phyloP scores from a whole-genome alignment of 768 basidiomycete genomes.

The Rhizopogon vesiculosus region DNA sequence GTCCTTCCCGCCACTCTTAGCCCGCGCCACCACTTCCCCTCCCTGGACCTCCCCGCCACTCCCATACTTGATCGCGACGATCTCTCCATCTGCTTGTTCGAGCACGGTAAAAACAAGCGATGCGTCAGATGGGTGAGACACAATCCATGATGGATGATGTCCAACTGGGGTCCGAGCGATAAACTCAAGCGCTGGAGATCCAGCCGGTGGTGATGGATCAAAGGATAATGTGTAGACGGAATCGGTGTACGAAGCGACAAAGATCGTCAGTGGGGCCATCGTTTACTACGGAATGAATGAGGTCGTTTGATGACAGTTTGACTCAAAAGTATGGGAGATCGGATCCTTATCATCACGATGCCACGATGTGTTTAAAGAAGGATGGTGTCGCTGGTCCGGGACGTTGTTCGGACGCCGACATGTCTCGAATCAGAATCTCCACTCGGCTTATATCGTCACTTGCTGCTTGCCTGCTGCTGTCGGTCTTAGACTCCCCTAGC shows the following conservation, averaged over 20 bases:
- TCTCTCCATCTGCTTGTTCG: conserved; percentile 63
- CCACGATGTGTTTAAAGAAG: background rate
- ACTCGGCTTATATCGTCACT: too few relatives aligned
- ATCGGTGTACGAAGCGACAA: conserved; percentile 63
- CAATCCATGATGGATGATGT: conserved; percentile 74
- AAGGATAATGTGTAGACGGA: conserved; percentile 62
- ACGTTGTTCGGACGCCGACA: background rate
- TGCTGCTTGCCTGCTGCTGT: too few relatives aligned
- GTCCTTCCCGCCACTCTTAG: conserved; percentile 49
- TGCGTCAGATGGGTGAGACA: conserved; percentile 49
- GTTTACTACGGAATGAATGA: background rate
- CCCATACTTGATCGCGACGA: conserved; percentile 56
- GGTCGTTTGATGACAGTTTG: background rate
- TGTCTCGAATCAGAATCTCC: too few relatives aligned
- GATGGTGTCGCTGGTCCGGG: background rate
- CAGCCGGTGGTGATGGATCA: conserved; percentile 52
- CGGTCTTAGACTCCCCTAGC: too few relatives aligned
- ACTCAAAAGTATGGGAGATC: background rate
- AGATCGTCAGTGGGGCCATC: conserved; percentile 33
- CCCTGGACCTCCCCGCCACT: conserved; percentile 32
- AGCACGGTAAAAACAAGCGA: conserved; percentile 62
- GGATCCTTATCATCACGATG: too few relatives aligned
- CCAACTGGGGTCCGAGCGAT: conserved; percentile 46
- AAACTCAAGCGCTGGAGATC: conserved; percentile 46
- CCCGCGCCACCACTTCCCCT: conserved; percentile 43